Evolutionary conservation across 768 basidiomycete species (phyloP).

Genomic region (button mushroom (Agaricus bisporus)): DNA sequence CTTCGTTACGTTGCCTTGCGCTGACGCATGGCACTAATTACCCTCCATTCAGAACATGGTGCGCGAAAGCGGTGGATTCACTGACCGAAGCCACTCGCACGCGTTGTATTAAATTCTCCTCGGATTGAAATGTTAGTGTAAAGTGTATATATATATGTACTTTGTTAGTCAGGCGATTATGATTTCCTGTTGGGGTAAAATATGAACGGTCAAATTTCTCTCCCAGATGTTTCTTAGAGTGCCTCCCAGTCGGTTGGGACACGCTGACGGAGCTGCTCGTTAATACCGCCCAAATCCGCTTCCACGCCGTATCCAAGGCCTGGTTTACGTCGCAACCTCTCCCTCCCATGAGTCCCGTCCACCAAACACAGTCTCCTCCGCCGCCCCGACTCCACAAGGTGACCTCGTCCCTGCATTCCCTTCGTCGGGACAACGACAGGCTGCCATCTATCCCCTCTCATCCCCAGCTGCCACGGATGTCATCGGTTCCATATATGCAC

Average conservation of each 20-base stretch:
- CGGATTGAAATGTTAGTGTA: background rate
- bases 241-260: background rate
- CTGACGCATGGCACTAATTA: constrained; percentile 32
- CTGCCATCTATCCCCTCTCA: constrained; percentile 6
- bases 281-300: background rate
- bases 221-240: constrained; percentile 4
- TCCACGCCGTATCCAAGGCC: constrained; percentile 3
- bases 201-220: constrained; percentile 8
- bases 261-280: constrained; percentile 4
- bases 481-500: constrained; percentile 1
- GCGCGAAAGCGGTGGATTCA: constrained; percentile 12
- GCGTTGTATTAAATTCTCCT: background rate
- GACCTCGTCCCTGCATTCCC: constrained; percentile 52
- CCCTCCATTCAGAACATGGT: constrained; percentile 37
- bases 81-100: constrained; percentile 13
- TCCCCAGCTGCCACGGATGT: constrained; percentile 6
- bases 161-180: background rate
- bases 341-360: constrained; percentile 31
- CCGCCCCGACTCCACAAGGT: constrained; percentile 41
- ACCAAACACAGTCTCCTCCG: constrained; percentile 23
- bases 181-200: constrained; percentile 7
- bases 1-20: constrained; percentile 27
- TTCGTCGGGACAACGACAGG: constrained; percentile 44
- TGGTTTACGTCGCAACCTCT: background rate
- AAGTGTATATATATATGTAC: background rate